Base-by-base conservation (phyloP, 2,329 filamentous ascomycete species). In the Chaetomium olivaceum region DNA sequence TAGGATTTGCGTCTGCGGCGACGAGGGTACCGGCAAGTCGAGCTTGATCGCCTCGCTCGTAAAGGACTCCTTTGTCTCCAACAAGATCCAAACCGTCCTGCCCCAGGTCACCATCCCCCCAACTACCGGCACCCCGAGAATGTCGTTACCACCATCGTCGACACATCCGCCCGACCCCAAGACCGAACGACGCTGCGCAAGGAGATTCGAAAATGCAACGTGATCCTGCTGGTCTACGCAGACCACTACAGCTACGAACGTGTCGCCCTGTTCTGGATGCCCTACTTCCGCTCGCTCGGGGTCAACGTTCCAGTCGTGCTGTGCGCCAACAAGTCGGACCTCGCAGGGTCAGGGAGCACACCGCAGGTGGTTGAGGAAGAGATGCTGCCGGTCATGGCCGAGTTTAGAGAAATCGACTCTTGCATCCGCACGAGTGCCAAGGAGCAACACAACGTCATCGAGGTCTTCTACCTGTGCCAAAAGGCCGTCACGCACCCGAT, bases 241-340 rank as follows among this genome's bases (percentile, higher is more conserved):
- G 95, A 99, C 77, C 94, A 98, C 79, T 99, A 99, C 82, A 98
- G 93, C 83, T 99, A 98, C 80, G 95, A 99, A 77, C 85, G 95
- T 46, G 93, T 99, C 3, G 95, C 94, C 3, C 83, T 99, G 55
- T 99, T 98, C 78, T 99, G 95, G 95, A 91, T 99, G 86, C 95
- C 95, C 12, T 96, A 97, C 78, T 98, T 99, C 75, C 91, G 95
- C 67, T 97, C 93, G 4, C 86, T 99, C 48, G 95, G 95, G n/a
- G 95, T 99, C 75, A 99, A 99, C 76, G 93, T 99, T 25, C 95
- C 95, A 0, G 95, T 99, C 12, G 93, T 99, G 54, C 82, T 99
- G 64, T 98, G 95, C 74, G 93, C 95, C 74, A 98, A 98, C 82
- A 99, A 99, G 78, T 92, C 92, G n/a, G 95, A 99, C 73, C 82